Conservation (phyloP, 1,284 basidiomycete genomes). For the Phellinidium pouzarii region DNA sequence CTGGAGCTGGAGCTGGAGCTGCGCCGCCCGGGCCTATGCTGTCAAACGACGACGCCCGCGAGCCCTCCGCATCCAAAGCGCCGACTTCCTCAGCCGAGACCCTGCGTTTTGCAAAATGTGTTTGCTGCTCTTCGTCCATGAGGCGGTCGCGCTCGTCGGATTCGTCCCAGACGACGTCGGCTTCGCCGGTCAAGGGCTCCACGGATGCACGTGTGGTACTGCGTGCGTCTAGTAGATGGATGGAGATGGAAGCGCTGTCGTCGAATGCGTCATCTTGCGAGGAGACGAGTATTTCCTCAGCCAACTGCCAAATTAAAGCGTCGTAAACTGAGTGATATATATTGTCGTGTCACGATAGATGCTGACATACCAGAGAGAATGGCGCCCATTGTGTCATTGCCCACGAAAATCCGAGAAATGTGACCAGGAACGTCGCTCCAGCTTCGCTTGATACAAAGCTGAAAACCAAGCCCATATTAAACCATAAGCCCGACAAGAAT, state of each 20-base stretch:
- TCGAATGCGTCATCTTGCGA: slow-evolving; percentile 31
- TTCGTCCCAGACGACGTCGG: slow-evolving; percentile 18
- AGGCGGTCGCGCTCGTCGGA: slow-evolving; percentile 14
- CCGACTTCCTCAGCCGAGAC: slow-evolving; percentile 11
- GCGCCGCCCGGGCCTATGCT: slow-evolving; percentile 3
- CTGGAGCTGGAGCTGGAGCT: too few relatives aligned
- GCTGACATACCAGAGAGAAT: slow-evolving; percentile 56
- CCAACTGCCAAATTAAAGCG: slow-evolving; percentile 40
- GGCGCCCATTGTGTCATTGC: slow-evolving; percentile 78
- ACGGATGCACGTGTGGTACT: slow-evolving; percentile 10
- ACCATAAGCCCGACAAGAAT: neutral
- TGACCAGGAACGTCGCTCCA: slow-evolving; percentile 60
- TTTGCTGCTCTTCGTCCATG: slow-evolving; percentile 5
- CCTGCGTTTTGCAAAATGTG: slow-evolving; percentile 1
- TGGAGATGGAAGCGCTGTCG: slow-evolving; percentile 36
- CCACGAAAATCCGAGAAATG: slow-evolving; percentile 70
- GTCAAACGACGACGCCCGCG: slow-evolving; percentile 19
- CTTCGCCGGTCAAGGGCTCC: slow-evolving; percentile 11
- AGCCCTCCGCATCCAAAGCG: neutral
- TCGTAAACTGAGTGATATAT: neutral
- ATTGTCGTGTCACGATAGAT: neutral
- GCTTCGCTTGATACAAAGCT: slow-evolving; percentile 60
- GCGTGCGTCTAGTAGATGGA: slow-evolving; percentile 44
- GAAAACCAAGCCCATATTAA: neutral
- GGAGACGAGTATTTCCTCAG: slow-evolving; percentile 62